A percentile compares a stretch with the other conserved stretches of the same genome.
These are phyloP conservation scores for Elaeis guineensis DNA, from an alignment of 176 grass and related monocot genomes.

Conservation along the genomic window DNA sequence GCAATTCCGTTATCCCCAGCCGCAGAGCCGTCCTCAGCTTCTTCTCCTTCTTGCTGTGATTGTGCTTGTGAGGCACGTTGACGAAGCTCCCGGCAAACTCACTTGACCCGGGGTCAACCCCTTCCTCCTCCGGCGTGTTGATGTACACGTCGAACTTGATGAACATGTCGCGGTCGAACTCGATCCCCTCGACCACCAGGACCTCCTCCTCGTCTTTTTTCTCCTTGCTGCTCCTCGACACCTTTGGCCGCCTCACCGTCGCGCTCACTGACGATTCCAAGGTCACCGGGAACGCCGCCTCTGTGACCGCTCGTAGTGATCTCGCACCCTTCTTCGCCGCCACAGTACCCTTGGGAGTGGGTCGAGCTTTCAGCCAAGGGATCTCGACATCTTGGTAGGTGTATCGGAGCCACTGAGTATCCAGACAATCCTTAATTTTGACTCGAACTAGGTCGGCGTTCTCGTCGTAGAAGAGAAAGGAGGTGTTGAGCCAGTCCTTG, in stretches of 20 bases:
- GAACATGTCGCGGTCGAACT: slow-evolving; percentile 24
- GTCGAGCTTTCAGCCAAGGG: slow-evolving; percentile 37
- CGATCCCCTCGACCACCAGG: slow-evolving; percentile 44
- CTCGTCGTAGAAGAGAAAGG: slow-evolving; percentile 86
- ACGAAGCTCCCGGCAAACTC: slow-evolving; percentile 55
- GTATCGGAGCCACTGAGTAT: slow-evolving; percentile 28
- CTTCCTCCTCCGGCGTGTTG: slow-evolving; percentile 20
- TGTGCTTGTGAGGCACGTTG: slow-evolving; percentile 38
- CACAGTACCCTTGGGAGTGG: not conserved
- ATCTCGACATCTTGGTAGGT: slow-evolving; percentile 50
- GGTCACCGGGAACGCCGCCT: slow-evolving; percentile 27
- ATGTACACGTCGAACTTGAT: slow-evolving; percentile 73
- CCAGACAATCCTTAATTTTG: slow-evolving; percentile 48
- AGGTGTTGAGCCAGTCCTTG: slow-evolving; percentile 59
- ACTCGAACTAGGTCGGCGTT: slow-evolving; percentile 49
- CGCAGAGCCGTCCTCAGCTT: slow-evolving; percentile 26
- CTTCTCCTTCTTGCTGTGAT: not conserved
- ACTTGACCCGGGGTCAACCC: slow-evolving; percentile 11
- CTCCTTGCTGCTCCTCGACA: slow-evolving; percentile 22
- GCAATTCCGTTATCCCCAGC: slow-evolving; percentile 52
- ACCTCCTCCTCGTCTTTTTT: slow-evolving; percentile 59
- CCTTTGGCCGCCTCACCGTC: slow-evolving; percentile 33
- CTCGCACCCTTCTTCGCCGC: not conserved
- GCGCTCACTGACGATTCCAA: slow-evolving; percentile 21
- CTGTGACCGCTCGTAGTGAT: not conserved